Base-by-base conservation (phyloP, 805 yeast genomes). In the Komagataella phaffii region DNA sequence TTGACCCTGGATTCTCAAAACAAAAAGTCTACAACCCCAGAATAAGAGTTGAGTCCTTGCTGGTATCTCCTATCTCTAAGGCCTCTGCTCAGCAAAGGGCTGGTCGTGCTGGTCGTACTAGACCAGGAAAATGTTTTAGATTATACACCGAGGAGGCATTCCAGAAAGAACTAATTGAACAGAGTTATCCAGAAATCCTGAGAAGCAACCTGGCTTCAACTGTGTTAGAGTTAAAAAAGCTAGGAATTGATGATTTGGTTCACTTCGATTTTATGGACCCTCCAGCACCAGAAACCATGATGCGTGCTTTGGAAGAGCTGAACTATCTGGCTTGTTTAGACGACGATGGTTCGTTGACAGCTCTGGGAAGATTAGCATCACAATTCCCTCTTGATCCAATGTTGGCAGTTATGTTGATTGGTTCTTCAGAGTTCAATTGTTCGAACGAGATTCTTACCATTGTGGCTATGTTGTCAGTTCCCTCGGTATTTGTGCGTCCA, bases 211-310 rank as follows among this genome's bases (percentile, higher is more conserved):
- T 91, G 62, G 83, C 96, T 5, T 83, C 89, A 21, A 93, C 97
- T 0, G 98, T 91, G 43, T 71, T 91, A 56, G 96, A 93, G 65
- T 75, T 91, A 67, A 93, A 93, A 66, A 93, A 93, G 68, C 77
- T 93, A 56, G 98, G 98, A 12, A 78, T 91, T 56, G 96, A 93
- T 64, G 98, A 91, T 69, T 78, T 91, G 61, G 99, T 93, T 45
- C 98, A 91, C 69, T 91, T 91, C 63, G 99, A 93, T 66, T 91
- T 93, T 64, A 91, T 91, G 96, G 99, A 91, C 64, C 98, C 99
- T 6, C 99, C 99, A 12, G 98, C 98, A 2, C 99, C 99, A 7
- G 99, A 91, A 68, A 93, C 99, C 6, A 93, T 91, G 99, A 93
- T 93, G 99, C 78, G 99, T 65, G 98, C 98, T 0, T 72, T 91